Conservation (phyloP, 2,329 filamentous ascomycete species). For the Chaetoscypha palmicola region DNA sequence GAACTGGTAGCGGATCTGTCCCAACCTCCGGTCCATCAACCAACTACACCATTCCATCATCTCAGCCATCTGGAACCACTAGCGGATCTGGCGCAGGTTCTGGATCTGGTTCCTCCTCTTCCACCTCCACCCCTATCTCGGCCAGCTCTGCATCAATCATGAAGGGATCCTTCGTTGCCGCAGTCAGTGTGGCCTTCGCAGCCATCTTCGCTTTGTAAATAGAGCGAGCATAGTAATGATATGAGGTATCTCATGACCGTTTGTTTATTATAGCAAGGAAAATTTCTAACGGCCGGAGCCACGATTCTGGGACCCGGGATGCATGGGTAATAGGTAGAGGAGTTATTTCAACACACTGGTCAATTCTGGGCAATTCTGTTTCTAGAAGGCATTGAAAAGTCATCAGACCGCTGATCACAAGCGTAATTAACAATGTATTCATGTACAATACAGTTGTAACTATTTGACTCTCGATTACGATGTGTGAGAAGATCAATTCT, state of each 20-base stretch:
- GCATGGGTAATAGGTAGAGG: constrained; percentile 4
- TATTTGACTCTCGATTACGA: no score
- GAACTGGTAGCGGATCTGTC: constrained; percentile 7
- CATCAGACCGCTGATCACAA: no score
- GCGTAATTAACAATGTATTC: no score
- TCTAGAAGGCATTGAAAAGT: not conserved
- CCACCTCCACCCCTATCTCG: not conserved
- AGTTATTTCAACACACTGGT: constrained; percentile 1
- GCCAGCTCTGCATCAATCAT: constrained; percentile 13
- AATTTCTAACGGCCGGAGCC: not conserved
- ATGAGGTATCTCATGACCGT: not conserved
- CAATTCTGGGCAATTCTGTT: no score
- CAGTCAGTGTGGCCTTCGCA: constrained; percentile 17
- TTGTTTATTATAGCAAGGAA: not conserved
- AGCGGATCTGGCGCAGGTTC: constrained; percentile 2
- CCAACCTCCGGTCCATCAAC: constrained; percentile 3
- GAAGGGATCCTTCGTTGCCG: constrained; percentile 18
- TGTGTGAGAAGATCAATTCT: no score
- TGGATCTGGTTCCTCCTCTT: constrained; percentile 6
- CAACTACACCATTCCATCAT: constrained; percentile 4
- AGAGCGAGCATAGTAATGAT: constrained; percentile 2
- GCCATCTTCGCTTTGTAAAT: constrained; percentile 24
- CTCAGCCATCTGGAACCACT: not conserved
- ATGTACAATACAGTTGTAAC: no score
- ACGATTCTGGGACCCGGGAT: not conserved